Evolutionary conservation across 371 early-diverging fungal species (phyloP).

Genomic region (Mucor irregularis): DNA sequence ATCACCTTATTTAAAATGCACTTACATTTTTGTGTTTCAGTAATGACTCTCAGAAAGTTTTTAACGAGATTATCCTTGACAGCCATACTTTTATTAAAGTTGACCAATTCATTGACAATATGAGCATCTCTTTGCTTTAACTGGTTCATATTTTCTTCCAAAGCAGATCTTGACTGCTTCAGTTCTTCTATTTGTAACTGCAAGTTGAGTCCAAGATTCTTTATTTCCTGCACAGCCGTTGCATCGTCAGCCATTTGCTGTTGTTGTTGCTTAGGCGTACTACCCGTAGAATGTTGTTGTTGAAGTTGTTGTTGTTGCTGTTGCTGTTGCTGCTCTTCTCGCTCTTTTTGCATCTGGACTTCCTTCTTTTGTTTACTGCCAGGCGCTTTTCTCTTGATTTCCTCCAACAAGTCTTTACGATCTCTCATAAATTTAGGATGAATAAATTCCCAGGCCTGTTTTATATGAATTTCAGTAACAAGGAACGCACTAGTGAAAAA

Average conservation of each 20-base stretch:
- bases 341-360: too few relatives aligned
- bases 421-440: slow-evolving; percentile 74
- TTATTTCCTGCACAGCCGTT: slow-evolving; percentile 23
- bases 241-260: background rate
- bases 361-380: slow-evolving; percentile 30
- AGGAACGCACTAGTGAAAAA: background rate
- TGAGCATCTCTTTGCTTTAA: slow-evolving; percentile 56
- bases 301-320: background rate
- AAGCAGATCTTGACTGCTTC: slow-evolving; percentile 24
- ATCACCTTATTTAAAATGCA: background rate
- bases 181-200: slow-evolving; percentile 51
- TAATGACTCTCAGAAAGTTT: slow-evolving; percentile 50
- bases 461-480: too few relatives aligned
- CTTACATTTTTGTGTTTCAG: slow-evolving; percentile 7
- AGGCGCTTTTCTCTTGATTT: slow-evolving; percentile 60
- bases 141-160: slow-evolving; percentile 38
- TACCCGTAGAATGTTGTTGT: background rate
- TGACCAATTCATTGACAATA: slow-evolving; percentile 59
- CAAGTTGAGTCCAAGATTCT: slow-evolving; percentile 31
- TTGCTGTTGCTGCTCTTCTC: background rate
- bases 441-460: slow-evolving; percentile 79
- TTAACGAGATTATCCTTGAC: slow-evolving; percentile 67
- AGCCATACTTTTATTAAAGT: slow-evolving; percentile 57
- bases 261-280: background rate
- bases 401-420: slow-evolving; percentile 62